phyloP scores from a whole-genome alignment of 306 rosid genomes.

The Medicago ruthenica region DNA sequence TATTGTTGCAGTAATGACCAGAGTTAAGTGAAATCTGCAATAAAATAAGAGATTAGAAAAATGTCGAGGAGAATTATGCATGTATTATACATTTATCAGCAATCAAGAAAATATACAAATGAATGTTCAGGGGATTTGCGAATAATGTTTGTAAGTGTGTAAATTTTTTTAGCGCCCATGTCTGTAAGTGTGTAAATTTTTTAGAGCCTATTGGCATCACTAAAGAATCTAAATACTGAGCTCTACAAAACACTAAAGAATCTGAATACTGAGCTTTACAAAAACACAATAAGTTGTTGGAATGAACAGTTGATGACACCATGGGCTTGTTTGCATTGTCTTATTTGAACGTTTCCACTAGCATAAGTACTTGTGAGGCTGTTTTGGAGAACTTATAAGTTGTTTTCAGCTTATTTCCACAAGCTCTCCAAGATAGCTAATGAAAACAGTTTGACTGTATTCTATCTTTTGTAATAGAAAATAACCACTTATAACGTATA shows the following conservation, averaged over 20 bases:
- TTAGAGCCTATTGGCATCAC: not conserved
- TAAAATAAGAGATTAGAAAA: conserved; percentile 38
- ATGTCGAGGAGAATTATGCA: conserved; percentile 20
- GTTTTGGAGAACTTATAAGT: no score
- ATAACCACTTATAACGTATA: no score
- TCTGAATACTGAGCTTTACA: conserved; percentile 11
- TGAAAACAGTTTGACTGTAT: no score
- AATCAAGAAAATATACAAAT: not conserved
- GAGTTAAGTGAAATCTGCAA: conserved; percentile 83
- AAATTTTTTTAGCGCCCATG: no score
- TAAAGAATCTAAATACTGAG: conserved; percentile 16
- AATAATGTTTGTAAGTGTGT: no score
- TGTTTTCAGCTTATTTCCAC: no score
- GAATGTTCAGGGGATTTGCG: not conserved
- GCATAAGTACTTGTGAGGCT: no score
- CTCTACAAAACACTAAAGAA: conserved; percentile 37
- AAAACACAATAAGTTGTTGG: conserved; percentile 30
- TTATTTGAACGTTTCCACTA: no score
- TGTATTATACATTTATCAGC: conserved; percentile 1
- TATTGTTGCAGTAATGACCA: conserved; percentile 84
- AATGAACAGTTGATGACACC: conserved; percentile 1
- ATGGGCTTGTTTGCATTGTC: not conserved
- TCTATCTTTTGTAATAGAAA: no score
- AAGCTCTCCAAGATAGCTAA: no score
- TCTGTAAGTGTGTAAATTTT: no score